Conservation (phyloP, 441 rosid species). For the Populus hybrid region DNA sequence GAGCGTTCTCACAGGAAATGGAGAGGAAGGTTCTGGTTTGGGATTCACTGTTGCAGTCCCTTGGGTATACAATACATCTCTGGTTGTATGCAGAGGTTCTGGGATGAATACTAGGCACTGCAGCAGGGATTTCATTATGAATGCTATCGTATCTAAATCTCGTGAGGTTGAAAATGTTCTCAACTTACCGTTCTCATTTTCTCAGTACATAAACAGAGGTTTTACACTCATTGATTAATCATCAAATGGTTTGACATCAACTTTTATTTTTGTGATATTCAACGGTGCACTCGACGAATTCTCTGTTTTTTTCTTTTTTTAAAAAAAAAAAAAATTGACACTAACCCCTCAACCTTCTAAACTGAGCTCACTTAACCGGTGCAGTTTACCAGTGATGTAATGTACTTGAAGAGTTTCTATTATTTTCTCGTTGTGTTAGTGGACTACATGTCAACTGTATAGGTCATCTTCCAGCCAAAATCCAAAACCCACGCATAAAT, state of each 20-base stretch:
- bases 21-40: conserved; percentile 34
- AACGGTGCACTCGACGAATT: neutral
- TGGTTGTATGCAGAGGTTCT: conserved; percentile 68
- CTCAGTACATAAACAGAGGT: conserved; percentile 56
- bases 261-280: neutral
- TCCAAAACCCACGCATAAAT: neutral
- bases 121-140: conserved; percentile 32
- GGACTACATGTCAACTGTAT: neutral
- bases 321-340: too few species aligned
- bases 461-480: neutral
- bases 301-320: too few species aligned
- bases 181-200: conserved; percentile 64
- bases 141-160: conserved; percentile 43
- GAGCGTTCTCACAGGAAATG: conserved; percentile 38
- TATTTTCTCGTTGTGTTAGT: neutral
- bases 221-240: conserved; percentile 43
- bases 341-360: neutral
- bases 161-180: conserved; percentile 46
- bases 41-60: conserved; percentile 68
- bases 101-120: conserved; percentile 16
- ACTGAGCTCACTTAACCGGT: neutral
- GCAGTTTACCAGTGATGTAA: neutral
- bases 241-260: neutral
- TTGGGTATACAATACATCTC: conserved; percentile 69
- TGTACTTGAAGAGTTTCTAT: neutral